Base-by-base conservation (phyloP, 2,329 filamentous ascomycete species). In the Canariomyces notabilis region DNA sequence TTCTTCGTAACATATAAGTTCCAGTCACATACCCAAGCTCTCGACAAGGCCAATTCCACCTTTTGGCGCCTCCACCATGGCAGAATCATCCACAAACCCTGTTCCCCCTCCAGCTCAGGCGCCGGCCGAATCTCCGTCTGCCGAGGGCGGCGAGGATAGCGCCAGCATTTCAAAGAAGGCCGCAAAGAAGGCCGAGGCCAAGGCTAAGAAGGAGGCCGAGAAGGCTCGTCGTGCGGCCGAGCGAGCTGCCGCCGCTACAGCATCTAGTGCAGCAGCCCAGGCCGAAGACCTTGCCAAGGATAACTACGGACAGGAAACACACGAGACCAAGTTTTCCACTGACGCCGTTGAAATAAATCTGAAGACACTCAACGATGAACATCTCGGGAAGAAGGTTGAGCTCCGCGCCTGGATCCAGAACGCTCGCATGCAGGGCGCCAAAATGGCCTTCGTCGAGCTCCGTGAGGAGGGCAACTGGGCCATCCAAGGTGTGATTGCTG, bases 361-460 rank as follows among this genome's bases (percentile, higher is more conserved):
- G 32, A 75, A 76, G 46, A 71, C 76, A 41, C 69, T 94, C n/a
- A 67, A 72, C 43, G 80, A 88, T 39, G 70, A 76, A 43, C 71
- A 85, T 64, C 68, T 83, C 36, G 85, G 81, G 59, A 82, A 87
- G 70, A 79, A 80, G 22, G 77, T 96, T 57, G 82, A 81, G 36
- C 75, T 96, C 59, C 79, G 89, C 31, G 88, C 81, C 22, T 88
- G 87, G 73, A 77, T 96, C 32, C 87, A 95, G 66, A 96, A 95
- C 71, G 81, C 86, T 23, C 81, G 91, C 55, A 83, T 85, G 58
- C 91, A 97, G 71, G 84, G 86, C 50, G 89, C 89, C 56, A 95
- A 95, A 74, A 85, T 96, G 72, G 85, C 82, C 34, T 96, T 96
- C 70, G 70, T 96, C 59, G 89, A 93, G 71, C 76, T 97, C 58